Evolutionary conservation across 768 basidiomycete species (phyloP), one percentile per base, ranked within the genome.

Genomic region (Rhizopogon rudus): DNA sequence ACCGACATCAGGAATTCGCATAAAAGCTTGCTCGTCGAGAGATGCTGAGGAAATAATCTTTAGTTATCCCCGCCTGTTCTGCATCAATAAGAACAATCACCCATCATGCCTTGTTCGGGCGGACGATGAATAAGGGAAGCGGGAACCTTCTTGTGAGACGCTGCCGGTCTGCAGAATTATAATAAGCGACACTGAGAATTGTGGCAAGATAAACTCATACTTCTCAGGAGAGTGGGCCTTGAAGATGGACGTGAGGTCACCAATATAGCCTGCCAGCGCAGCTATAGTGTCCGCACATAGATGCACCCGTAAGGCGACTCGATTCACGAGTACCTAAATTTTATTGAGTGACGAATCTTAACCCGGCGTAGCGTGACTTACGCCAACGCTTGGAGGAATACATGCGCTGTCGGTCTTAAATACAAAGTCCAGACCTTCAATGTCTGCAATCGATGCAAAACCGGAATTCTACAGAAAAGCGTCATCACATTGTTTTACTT

Each of bases 11-110:
- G 92, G 92, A 6, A 85, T 65, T 42, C 73, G 76, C 49, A 75
- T 80, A 73, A 96, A 97, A 1, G 93, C 91, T 37, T 87, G 71
- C 54, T 93, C 87, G 53, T 96, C 93, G 37, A 97, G 73, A 9
- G 88, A 88, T 52, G 80, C 87, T 90, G 55, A 28, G 12, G 33
- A 40, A 44, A 40, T 20, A 16, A 44, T 25, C 40, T 52, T 60
- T 33, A 65, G 60, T 33, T 25, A 13, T 40, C 20, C 28, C 33
- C 17, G 31, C 13, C 7, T 28, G 17, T 5, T 6, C 40, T 31
- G 20, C 33, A 44, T 29, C 20, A 25, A 54, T 41, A n/a, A 25
- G 22, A 57, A 39, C 12, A n/a, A 6, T 33, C 16, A 70, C 68
- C 70, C 46, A 63, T 70, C 70, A 70, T 65, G 39, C 64, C 54